Evolutionary conservation across 2,329 filamentous ascomycete genomes (phyloP).

Genomic region (Nigrospora sphaerica): DNA sequence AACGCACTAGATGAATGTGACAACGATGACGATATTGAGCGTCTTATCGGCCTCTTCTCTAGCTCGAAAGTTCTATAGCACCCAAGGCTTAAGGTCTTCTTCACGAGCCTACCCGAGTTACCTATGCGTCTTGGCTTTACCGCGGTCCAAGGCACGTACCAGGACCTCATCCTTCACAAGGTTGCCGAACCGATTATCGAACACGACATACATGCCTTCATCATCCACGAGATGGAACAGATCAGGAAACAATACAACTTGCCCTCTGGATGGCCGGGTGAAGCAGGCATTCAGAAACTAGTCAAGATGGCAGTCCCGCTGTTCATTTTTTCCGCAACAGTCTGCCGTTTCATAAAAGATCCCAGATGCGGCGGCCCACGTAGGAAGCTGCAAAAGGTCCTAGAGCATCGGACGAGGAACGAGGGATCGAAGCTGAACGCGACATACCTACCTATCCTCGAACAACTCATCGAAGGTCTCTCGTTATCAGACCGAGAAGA

Average conservation of each 20-base stretch:
- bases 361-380: neutral
- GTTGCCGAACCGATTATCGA: neutral
- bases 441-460: conserved; percentile 13
- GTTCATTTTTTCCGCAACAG: conserved; percentile 22
- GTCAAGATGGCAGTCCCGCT: conserved; percentile 14
- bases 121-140: conserved; percentile 25
- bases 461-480: neutral
- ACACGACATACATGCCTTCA: neutral
- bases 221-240: conserved; percentile 9
- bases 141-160: neutral
- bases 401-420: neutral
- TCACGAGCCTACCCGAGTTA: conserved; percentile 32
- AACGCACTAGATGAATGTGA: conserved; percentile 26
- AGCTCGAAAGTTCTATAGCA: conserved; percentile 5
- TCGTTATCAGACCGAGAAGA: neutral
- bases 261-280: conserved; percentile 20
- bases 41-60: conserved; percentile 19
- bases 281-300: conserved; percentile 4
- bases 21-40: conserved; percentile 15
- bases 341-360: conserved; percentile 17
- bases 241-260: no score
- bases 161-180: neutral
- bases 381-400: conserved; percentile 1
- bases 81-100: conserved; percentile 20
- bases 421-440: conserved; percentile 10